These are phyloP conservation scores for Penicillium capsulatum DNA, from an alignment of 2,329 filamentous ascomycete species.

Conservation along the genomic window DNA sequence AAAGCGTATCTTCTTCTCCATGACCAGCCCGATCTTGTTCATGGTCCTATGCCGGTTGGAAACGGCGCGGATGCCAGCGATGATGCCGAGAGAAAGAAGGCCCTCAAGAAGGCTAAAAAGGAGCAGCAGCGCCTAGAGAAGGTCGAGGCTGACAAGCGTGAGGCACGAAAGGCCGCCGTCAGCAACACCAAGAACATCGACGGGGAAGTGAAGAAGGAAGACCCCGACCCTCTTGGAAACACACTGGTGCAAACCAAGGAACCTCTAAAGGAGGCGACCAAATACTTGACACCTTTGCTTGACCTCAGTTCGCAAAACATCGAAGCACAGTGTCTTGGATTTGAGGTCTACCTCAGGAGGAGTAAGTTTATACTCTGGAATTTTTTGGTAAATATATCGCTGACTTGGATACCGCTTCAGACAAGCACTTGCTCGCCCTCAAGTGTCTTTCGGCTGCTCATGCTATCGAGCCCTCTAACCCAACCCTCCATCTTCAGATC, in stretches of 20 bases:
- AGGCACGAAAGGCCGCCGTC: conserved; percentile 71
- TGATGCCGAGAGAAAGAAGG: conserved; percentile 73
- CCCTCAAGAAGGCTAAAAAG: conserved; percentile 83
- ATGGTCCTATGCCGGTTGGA: conserved; percentile 57
- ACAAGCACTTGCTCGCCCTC: conserved; percentile 81
- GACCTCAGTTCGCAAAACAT: conserved; percentile 77
- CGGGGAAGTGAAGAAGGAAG: conserved; percentile 72
- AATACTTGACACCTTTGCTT: conserved; percentile 76
- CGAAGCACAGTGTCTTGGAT: conserved; percentile 77
- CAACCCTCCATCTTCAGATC: conserved; percentile 72
- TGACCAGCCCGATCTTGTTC: conserved; percentile 65
- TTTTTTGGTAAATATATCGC: conserved; percentile 5
- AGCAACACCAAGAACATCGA: conserved; percentile 55
- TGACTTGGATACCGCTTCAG: conserved; percentile 46
- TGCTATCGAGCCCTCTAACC: conserved; percentile 63
- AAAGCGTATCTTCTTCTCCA: conserved; percentile 73
- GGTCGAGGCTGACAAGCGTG: conserved; percentile 76
- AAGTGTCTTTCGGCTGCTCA: conserved; percentile 75
- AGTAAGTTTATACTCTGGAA: conserved; percentile 53
- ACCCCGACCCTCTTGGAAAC: conserved; percentile 78
- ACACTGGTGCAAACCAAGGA: conserved; percentile 76
- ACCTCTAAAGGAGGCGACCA: conserved; percentile 80
- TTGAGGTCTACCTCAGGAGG: conserved; percentile 81
- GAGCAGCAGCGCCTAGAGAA: conserved; percentile 70
- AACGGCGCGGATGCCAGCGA: conserved; percentile 49